Conservation (phyloP, 306 rosid species). For the Clitoria ternatea region DNA sequence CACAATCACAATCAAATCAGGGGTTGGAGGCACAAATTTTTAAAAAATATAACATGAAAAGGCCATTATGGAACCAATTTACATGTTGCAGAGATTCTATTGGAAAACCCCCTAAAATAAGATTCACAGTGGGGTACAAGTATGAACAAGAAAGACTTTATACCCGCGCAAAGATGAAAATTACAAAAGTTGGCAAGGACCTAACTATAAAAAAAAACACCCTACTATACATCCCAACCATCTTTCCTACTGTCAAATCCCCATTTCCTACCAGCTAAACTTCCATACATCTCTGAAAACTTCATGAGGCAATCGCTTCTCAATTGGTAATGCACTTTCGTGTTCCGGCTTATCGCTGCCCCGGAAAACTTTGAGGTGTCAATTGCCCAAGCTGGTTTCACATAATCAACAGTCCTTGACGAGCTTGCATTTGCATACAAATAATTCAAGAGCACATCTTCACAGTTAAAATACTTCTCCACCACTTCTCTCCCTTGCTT, state of each 20-base stretch:
- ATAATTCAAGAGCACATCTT: conserved; percentile 82
- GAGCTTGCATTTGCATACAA: conserved; percentile 89
- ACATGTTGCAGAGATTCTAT: conserved; percentile 54
- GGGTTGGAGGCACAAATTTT: conserved; percentile 20
- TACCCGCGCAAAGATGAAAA: conserved; percentile 33
- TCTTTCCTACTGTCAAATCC: conserved; percentile 72
- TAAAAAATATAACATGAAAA: conserved; percentile 15
- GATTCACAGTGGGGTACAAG: conserved; percentile 47
- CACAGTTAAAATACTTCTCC: conserved; percentile 72
- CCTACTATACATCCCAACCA: conserved; percentile 89
- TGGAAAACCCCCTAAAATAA: conserved; percentile 39
- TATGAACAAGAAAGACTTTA: conserved; percentile 26
- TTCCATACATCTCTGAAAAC: conserved; percentile 73
- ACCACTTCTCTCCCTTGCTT: conserved; percentile 72
- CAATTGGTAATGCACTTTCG: conserved; percentile 56
- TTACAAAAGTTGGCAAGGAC: conserved; percentile 22
- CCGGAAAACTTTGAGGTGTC: conserved; percentile 95
- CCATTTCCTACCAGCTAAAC: conserved; percentile 61
- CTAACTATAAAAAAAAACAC: conserved; percentile 23
- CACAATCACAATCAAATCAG: conserved; percentile 15
- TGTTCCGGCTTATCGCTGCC: conserved; percentile 86
- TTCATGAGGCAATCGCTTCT: conserved; percentile 71
- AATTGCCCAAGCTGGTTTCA: conserved; percentile 93
- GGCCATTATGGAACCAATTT: conserved; percentile 48
- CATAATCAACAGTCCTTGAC: conserved; percentile 78